Evolutionary conservation across 306 rosid species (phyloP).

Genomic region (Luffa aegyptiaca): DNA sequence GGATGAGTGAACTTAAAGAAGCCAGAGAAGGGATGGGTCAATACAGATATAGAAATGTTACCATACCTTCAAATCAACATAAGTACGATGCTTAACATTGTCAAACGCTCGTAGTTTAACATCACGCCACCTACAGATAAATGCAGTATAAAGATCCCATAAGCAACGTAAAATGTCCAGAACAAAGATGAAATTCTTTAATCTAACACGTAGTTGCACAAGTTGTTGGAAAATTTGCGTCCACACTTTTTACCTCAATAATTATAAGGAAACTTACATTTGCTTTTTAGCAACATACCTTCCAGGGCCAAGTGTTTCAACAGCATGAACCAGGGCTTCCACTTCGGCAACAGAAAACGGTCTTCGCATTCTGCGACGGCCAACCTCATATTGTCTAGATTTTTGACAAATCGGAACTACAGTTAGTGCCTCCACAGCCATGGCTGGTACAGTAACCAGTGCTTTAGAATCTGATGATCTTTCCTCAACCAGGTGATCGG

Average conservation of each 20-base stretch:
- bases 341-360: slow-evolving; percentile 88
- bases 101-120: slow-evolving; percentile 76
- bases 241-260: not conserved
- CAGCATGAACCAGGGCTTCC: slow-evolving; percentile 89
- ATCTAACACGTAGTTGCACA: not conserved
- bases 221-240: not conserved
- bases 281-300: slow-evolving; percentile 29
- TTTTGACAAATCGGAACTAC: slow-evolving; percentile 39
- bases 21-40: not conserved
- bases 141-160: not conserved
- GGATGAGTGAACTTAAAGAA: not conserved
- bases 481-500: slow-evolving; percentile 28
- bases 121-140: slow-evolving; percentile 78
- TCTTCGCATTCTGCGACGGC: slow-evolving; percentile 74
- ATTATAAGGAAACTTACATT: not conserved
- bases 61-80: slow-evolving; percentile 82
- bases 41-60: not conserved
- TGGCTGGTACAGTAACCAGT: slow-evolving; percentile 47
- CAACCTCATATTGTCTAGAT: slow-evolving; percentile 44
- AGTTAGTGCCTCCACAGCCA: slow-evolving; percentile 36
- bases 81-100: slow-evolving; percentile 74
- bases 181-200: not conserved
- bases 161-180: not conserved
- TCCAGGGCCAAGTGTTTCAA: slow-evolving; percentile 88
- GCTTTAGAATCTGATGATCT: slow-evolving; percentile 39